Base-by-base conservation (phyloP, 352 stramenopile species). In the Phytophthora hybrid region DNA sequence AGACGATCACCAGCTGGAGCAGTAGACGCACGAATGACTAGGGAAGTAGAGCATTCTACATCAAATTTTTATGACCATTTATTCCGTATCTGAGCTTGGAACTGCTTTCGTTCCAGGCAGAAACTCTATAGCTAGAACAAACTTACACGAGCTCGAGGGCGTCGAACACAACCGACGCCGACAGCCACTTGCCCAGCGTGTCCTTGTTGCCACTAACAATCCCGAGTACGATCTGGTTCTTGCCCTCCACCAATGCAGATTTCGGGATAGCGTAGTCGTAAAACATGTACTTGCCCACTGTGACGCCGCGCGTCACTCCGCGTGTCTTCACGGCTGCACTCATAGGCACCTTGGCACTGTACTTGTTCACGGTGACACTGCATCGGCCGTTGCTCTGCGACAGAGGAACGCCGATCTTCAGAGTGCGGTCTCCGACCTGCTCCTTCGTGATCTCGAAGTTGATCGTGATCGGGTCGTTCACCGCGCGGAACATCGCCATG, bases 201-300 rank as follows among this genome's bases (percentile, higher is more conserved):
- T 89, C 82, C 41, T 75, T 78, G 29, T 74, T 82, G 14, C 82
- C 82, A 31, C 82, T 89, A 19, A 82, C 74, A 19, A 89, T 82
- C 18, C 65, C 71, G 26, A 89, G 53, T 0, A 58, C 62, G 34
- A 88, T 59, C 56, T 65, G 58, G 70, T 89, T 89, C 8, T 62
- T 44, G 16, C 78, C 82, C 32, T 68, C 67, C 2, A 85, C 55
- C 5, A 89, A 52, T 1, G 79, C 76, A 0, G 55, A 80, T 18
- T 69, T 64, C 5, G 82, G 82, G 44, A 90, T 85, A 14, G 66
- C 59, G 72, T 84, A 87, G 67, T 85, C 64, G 61, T 88, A 85
- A 19, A 85, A 37, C 59, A 69, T 75, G 63, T 90, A 90, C 72
- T 87, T 88, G 53, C 80, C 82, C 14, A 70, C 53, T 1, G 66